Conservation (phyloP, 2,329 filamentous ascomycete species). For the Epichloe sp. region DNA sequence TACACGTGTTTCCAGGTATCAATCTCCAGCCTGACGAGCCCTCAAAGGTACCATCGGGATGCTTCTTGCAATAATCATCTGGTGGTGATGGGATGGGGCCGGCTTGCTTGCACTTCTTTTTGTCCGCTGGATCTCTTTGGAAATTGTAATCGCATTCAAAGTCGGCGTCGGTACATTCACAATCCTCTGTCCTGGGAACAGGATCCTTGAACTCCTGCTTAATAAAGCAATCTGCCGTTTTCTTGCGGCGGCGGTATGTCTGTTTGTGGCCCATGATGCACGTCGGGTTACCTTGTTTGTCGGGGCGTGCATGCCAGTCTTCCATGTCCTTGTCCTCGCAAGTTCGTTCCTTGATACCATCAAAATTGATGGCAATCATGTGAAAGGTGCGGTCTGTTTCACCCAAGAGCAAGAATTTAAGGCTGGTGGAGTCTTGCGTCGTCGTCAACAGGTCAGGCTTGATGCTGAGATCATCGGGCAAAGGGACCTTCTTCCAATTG, state of each 20-base stretch:
- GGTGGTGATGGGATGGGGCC: slow-evolving; percentile 56
- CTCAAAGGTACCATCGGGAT: slow-evolving; percentile 57
- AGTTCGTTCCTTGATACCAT: slow-evolving; percentile 62
- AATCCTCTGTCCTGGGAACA: slow-evolving; percentile 54
- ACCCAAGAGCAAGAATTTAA: slow-evolving; percentile 77
- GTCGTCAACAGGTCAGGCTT: slow-evolving; percentile 67
- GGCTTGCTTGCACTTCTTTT: slow-evolving; percentile 50
- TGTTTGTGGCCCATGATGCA: slow-evolving; percentile 97
- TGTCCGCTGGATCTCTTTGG: slow-evolving; percentile 47
- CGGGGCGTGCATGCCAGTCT: slow-evolving; percentile 72
- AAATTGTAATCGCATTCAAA: slow-evolving; percentile 98
- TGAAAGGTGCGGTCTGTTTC: slow-evolving; percentile 42
- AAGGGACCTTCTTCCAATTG: slow-evolving; percentile 59
- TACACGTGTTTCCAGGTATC: slow-evolving; percentile 73
- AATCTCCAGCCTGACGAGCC: slow-evolving; percentile 84
- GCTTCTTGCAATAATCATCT: slow-evolving; percentile 56
- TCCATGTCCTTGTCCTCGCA: slow-evolving; percentile 74
- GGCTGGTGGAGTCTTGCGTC: slow-evolving; percentile 79
- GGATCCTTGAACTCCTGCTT: slow-evolving; percentile 75
- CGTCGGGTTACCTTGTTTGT: slow-evolving; percentile 65
- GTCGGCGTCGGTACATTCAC: slow-evolving; percentile 70
- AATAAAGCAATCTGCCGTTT: slow-evolving; percentile 78
- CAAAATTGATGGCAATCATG: slow-evolving; percentile 72
- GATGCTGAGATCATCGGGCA: slow-evolving; percentile 55
- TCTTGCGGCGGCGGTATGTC: slow-evolving; percentile 72